Evolutionary conservation across 805 yeast genomes (phyloP).

Genomic region (Candida nonsorbophila): DNA sequence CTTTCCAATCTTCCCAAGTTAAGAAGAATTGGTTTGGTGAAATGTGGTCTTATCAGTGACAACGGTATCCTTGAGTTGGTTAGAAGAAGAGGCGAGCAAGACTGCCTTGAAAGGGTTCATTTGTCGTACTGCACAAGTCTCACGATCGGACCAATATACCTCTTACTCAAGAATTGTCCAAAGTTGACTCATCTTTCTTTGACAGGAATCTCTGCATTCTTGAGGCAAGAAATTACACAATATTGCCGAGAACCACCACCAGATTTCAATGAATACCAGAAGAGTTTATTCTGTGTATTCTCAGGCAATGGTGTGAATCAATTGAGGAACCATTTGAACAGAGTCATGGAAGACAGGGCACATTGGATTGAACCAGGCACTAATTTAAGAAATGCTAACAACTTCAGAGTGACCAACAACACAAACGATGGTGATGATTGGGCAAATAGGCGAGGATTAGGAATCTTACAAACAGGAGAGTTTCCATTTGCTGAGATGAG

Average conservation of each 20-base stretch:
- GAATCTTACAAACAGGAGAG: conserved; percentile 13
- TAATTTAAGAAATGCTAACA: conserved; percentile 6
- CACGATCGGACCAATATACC: conserved; percentile 71
- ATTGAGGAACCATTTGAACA: conserved; percentile 64
- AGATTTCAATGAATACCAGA: conserved; percentile 84
- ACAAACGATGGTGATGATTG: conserved; percentile 6
- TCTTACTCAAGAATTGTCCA: conserved; percentile 74
- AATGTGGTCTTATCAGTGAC: conserved; percentile 84
- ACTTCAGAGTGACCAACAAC: conserved; percentile 2
- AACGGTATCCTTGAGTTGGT: conserved; percentile 69
- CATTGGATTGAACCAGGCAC: conserved; percentile 29
- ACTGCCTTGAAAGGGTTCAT: conserved; percentile 87
- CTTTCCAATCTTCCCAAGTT: conserved; percentile 72
- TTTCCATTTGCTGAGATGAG: conserved; percentile 15
- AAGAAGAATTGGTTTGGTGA: conserved; percentile 89
- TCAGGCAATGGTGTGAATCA: conserved; percentile 83
- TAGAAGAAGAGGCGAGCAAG: conserved; percentile 64
- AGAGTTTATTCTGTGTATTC: conserved; percentile 84
- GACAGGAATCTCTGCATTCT: conserved; percentile 88
- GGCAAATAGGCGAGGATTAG: conserved; percentile 27
- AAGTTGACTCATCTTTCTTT: conserved; percentile 83
- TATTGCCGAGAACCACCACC: conserved; percentile 91
- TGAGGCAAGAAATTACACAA: conserved; percentile 76
- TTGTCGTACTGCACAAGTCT: conserved; percentile 83
- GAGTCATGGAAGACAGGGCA: conserved; percentile 30